Conservation (phyloP, 1,284 basidiomycete genomes). For the Crocinoboletus sp. region DNA sequence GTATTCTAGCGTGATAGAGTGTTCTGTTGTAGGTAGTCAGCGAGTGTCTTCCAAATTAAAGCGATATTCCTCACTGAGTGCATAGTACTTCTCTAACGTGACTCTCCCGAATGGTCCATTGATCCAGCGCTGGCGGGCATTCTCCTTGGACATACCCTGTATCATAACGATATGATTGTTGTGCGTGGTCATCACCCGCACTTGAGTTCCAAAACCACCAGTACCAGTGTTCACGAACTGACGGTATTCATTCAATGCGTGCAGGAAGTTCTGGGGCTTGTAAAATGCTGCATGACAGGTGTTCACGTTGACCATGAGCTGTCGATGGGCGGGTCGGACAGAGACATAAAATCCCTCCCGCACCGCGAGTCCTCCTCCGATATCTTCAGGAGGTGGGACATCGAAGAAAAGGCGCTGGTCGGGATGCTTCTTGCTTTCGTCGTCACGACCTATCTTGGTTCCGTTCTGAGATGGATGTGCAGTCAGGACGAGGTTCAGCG, state of each 20-base stretch:
- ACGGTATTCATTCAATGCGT: constrained; percentile 50
- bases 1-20: constrained; percentile 44
- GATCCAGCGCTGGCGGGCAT: constrained; percentile 41
- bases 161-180: constrained; percentile 59
- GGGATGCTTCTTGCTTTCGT: constrained; percentile 24
- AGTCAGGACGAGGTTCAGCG: constrained; percentile 46
- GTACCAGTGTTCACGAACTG: constrained; percentile 45
- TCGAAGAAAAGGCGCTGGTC: constrained; percentile 39
- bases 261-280: constrained; percentile 54
- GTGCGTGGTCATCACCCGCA: constrained; percentile 56
- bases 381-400: constrained; percentile 15
- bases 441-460: constrained; percentile 41
- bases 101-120: constrained; percentile 42
- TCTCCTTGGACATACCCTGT: constrained; percentile 43
- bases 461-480: constrained; percentile 37
- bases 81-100: constrained; percentile 62
- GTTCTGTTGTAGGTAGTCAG: constrained; percentile 40
- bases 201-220: constrained; percentile 51
- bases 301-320: constrained; percentile 78
- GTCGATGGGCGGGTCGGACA: constrained; percentile 64
- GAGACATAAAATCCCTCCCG: constrained; percentile 74
- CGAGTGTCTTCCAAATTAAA: background rate
- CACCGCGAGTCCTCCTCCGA: constrained; percentile 49
- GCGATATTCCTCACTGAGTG: constrained; percentile 42
- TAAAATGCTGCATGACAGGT: constrained; percentile 78